Evolutionary conservation across 805 yeast species (phyloP).

Genomic region (Pichia membranifaciens): DNA sequence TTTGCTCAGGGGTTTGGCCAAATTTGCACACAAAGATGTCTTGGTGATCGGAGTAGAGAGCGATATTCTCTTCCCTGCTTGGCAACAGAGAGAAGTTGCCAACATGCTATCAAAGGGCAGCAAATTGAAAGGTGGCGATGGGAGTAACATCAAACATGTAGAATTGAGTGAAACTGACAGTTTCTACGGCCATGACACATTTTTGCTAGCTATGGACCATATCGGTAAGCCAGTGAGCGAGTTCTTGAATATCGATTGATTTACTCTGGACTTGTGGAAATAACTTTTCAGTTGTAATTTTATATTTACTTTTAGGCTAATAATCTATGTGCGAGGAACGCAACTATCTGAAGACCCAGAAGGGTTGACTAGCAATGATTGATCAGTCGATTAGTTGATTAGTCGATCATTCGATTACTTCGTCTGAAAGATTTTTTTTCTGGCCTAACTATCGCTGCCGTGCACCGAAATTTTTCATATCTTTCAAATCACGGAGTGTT

Average conservation of each 20-base stretch:
- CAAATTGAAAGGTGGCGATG: constrained; percentile 31
- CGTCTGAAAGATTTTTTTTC: no score
- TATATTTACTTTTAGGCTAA: no score
- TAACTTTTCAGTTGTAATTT: not conserved
- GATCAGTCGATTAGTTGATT: no score
- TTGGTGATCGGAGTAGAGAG: constrained; percentile 89
- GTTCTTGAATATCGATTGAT: constrained; percentile 37
- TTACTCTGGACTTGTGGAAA: no score
- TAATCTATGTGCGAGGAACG: no score
- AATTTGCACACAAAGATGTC: constrained; percentile 57
- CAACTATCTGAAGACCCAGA: no score
- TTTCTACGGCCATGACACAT: constrained; percentile 88
- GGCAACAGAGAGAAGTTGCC: constrained; percentile 87
- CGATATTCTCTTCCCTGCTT: constrained; percentile 84
- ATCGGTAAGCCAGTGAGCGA: constrained; percentile 70
- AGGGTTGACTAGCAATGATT: no score
- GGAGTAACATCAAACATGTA: constrained; percentile 46
- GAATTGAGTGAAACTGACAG: constrained; percentile 76
- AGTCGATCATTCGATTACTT: no score
- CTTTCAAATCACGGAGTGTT: no score
- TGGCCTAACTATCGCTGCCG: no score
- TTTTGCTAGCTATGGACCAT: constrained; percentile 69
- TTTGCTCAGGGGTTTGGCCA: constrained; percentile 56
- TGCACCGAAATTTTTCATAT: no score
- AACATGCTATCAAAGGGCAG: constrained; percentile 43